A percentile compares a stretch with the other conserved stretches of the same genome.
Conservation (phyloP, 2,329 filamentous ascomycete genomes). For the Fusarium illudens region DNA sequence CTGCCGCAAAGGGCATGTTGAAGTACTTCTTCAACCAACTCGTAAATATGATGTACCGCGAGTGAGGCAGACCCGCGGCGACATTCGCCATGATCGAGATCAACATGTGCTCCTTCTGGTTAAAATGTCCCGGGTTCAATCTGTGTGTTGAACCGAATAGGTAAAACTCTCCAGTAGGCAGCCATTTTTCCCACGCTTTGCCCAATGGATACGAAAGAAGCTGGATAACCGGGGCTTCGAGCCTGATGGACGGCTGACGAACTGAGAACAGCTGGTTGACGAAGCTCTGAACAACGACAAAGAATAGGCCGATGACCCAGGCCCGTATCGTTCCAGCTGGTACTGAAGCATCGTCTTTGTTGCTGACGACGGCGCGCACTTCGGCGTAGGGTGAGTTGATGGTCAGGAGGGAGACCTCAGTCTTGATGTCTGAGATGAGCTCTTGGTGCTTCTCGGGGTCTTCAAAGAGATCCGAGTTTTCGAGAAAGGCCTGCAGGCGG, state of each 20-base stretch:
- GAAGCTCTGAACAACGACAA: constrained; percentile 55
- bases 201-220: constrained; percentile 59
- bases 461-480: constrained; percentile 42
- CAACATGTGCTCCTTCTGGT: constrained; percentile 68
- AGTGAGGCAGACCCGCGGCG: constrained; percentile 32
- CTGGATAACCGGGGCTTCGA: constrained; percentile 63
- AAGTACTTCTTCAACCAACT: constrained; percentile 39
- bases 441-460: constrained; percentile 50
- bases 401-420: constrained; percentile 60
- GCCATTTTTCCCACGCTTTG: constrained; percentile 51
- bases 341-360: constrained; percentile 58
- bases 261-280: constrained; percentile 66
- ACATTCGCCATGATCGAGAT: constrained; percentile 59
- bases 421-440: constrained; percentile 60
- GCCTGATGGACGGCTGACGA: constrained; percentile 59
- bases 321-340: constrained; percentile 63
- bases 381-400: constrained; percentile 65
- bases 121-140: constrained; percentile 64
- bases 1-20: constrained; percentile 29
- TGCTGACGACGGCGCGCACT: constrained; percentile 63
- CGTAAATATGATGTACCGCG: constrained; percentile 32
- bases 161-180: constrained; percentile 57
- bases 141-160: constrained; percentile 52
- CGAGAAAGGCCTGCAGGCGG: constrained; percentile 21
- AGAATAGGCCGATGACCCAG: constrained; percentile 60